phyloP scores from a whole-genome alignment of 2,329 filamentous ascomycete genomes.

The Alternaria angustiovoidea region DNA sequence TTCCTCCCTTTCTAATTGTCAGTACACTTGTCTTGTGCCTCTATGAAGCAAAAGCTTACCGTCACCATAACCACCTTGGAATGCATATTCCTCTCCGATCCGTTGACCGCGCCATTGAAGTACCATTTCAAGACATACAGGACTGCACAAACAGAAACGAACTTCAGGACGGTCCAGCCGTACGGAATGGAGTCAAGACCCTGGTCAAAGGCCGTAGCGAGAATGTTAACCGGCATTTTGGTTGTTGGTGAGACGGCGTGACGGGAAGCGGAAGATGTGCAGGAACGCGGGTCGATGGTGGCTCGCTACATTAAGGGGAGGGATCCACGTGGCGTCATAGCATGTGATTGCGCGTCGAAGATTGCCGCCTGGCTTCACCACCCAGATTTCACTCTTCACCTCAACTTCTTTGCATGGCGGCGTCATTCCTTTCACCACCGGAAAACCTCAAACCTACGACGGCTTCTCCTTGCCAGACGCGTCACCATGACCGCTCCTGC shows the following conservation, averaged over 20 bases:
- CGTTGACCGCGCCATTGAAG: constrained; percentile 77
- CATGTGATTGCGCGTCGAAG: constrained; percentile 36
- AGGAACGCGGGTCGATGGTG: constrained; percentile 34
- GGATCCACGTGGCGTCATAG: constrained; percentile 40
- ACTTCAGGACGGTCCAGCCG: constrained; percentile 61
- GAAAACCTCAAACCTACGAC: neutral
- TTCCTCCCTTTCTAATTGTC: constrained; percentile 71
- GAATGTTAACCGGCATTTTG: constrained; percentile 69
- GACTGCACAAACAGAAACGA: constrained; percentile 60
- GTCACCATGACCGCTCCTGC: constrained; percentile 18
- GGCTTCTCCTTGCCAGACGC: neutral
- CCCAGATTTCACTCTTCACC: constrained; percentile 2
- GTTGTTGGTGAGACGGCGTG: constrained; percentile 25
- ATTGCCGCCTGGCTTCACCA: constrained; percentile 21
- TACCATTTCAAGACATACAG: constrained; percentile 74
- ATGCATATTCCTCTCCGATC: constrained; percentile 83
- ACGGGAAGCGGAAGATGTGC: constrained; percentile 25
- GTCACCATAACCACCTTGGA: constrained; percentile 94
- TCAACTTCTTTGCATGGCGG: constrained; percentile 2
- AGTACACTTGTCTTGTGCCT: constrained; percentile 10
- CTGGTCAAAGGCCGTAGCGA: constrained; percentile 62
- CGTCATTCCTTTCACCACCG: constrained; percentile 21
- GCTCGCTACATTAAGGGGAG: constrained; percentile 33
- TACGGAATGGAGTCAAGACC: constrained; percentile 64
- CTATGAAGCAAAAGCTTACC: constrained; percentile 55